Percentiles rank a stretch among this genome's conserved stretches.
Conservation (phyloP, 441 rosid species). For the Kokia cookei region DNA sequence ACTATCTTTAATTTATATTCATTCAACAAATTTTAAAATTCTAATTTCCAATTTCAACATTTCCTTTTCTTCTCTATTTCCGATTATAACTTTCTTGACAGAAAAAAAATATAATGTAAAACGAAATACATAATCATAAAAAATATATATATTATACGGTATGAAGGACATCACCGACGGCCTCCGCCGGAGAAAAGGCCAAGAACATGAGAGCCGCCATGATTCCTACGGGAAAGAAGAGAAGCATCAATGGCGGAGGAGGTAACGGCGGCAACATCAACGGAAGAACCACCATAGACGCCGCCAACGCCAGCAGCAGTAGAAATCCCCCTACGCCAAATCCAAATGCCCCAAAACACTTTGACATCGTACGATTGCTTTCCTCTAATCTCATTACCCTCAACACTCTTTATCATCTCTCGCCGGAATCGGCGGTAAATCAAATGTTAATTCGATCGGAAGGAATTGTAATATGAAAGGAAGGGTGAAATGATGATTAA, state of each 20-base stretch:
- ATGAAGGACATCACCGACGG: conserved; percentile 1
- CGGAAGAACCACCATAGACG: conserved; percentile 34
- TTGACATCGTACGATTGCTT: conserved; percentile 9
- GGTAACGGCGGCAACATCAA: conserved; percentile 45
- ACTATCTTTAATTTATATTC: too few relatives aligned
- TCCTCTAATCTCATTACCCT: not conserved
- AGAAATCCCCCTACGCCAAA: conserved; percentile 21
- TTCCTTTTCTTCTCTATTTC: too few relatives aligned
- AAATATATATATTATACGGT: not conserved
- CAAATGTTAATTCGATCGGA: too few relatives aligned
- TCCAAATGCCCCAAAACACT: conserved; percentile 15
- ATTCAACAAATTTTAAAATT: too few relatives aligned
- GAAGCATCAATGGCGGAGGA: conserved; percentile 43
- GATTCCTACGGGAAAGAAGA: conserved; percentile 42
- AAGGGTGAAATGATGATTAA: too few relatives aligned
- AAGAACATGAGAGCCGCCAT: conserved; percentile 53
- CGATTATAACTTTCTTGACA: too few relatives aligned
- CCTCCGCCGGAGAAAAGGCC: conserved; percentile 34
- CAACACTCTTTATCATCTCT: conserved; percentile 18
- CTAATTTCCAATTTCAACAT: too few relatives aligned
- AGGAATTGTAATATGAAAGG: too few relatives aligned
- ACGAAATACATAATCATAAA: too few relatives aligned
- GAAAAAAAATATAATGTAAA: too few relatives aligned
- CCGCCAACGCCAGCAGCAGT: conserved; percentile 24
- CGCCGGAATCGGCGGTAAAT: not conserved